Percentiles rank a stretch among this genome's conserved stretches.
These are phyloP conservation scores for Astragalus membranaceus DNA, from an alignment of 306 rosid genomes.

Conservation along the genomic window DNA sequence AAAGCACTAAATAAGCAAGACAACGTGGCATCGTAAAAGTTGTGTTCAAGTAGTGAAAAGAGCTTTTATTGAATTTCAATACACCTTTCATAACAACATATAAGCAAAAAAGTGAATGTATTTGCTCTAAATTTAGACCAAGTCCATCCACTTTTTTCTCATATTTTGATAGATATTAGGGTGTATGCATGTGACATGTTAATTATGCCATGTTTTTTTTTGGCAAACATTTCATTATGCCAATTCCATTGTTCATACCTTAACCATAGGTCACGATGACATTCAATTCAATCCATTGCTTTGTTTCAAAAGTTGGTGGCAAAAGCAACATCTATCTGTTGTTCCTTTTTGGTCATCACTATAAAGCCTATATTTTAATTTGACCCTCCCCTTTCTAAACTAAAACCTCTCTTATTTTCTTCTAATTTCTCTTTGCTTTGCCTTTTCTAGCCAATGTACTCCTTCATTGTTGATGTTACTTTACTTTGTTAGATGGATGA, in stretches of 20 bases:
- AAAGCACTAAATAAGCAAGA: no score
- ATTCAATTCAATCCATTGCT: not conserved
- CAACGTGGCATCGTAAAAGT: not conserved
- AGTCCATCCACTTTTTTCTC: no score
- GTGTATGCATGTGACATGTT: not conserved
- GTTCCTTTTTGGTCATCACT: not conserved
- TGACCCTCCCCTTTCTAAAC: not conserved
- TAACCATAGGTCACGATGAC: not conserved
- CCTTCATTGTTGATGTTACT: no score
- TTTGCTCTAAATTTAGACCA: no score
- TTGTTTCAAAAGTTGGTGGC: not conserved
- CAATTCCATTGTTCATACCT: not conserved
- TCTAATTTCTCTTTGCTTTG: not conserved
- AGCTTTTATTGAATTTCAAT: no score
- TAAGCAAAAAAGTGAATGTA: no score
- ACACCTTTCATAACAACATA: no score
- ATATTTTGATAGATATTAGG: no score
- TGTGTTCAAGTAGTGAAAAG: no score
- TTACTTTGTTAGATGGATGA: not conserved
- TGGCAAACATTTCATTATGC: no score
- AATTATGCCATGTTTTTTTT: not conserved
- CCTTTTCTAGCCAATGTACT: not conserved
- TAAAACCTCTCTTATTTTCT: not conserved
- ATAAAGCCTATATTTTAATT: not conserved
- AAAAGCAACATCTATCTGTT: not conserved